These are phyloP conservation scores for Calonectria hawksworthii DNA, from an alignment of 2,329 filamentous ascomycete species.

Conservation along the genomic window DNA sequence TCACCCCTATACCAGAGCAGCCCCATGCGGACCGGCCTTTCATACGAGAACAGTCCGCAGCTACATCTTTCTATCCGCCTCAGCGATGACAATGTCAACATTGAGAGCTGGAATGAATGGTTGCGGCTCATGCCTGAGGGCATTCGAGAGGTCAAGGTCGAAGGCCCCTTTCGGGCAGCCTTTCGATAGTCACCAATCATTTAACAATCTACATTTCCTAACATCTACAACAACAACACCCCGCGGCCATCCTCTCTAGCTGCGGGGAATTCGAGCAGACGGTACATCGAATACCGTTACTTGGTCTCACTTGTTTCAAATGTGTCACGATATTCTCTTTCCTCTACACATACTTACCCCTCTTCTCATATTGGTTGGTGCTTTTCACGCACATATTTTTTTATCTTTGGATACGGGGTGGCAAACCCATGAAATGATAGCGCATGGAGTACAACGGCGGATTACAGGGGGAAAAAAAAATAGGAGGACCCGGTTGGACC, in stretches of 20 bases:
- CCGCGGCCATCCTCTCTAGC: background rate
- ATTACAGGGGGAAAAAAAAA: conserved; percentile 33
- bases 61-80: conserved; percentile 66
- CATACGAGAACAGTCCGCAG: conserved; percentile 61
- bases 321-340: conserved; percentile 17
- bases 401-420: conserved; percentile 36
- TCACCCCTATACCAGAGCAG: conserved; percentile 62
- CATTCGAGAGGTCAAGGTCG: conserved; percentile 68
- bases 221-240: background rate
- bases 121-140: conserved; percentile 70
- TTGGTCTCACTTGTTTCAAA: background rate
- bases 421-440: conserved; percentile 43
- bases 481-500: conserved; percentile 30
- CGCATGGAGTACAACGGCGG: conserved; percentile 39
- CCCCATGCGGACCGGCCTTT: conserved; percentile 54
- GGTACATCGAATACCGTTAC: background rate
- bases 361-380: conserved; percentile 27
- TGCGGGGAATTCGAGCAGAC: background rate
- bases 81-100: conserved; percentile 64
- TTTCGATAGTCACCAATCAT: conserved; percentile 36
- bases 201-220: background rate
- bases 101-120: conserved; percentile 71
- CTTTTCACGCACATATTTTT: conserved; percentile 29
- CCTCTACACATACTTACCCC: conserved; percentile 21
- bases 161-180: conserved; percentile 60